Evolutionary conservation across 768 basidiomycete species (phyloP).

Genomic region (Lepiota subincarnata): DNA sequence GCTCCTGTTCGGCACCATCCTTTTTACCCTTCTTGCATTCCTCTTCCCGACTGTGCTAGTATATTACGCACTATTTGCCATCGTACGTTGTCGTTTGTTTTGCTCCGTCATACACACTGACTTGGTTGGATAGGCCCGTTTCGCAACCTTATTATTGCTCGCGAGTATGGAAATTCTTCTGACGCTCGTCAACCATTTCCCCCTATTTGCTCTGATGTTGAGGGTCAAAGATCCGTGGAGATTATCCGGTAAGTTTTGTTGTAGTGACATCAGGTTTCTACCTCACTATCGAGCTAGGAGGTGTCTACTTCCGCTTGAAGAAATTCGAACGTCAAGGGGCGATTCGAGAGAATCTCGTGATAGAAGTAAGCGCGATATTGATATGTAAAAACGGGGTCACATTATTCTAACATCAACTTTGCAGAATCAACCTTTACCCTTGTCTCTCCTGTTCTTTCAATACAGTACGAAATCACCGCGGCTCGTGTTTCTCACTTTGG

Average conservation of each 20-base stretch:
- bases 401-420: conserved; percentile 1
- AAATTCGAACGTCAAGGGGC: neutral
- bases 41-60: conserved; percentile 81
- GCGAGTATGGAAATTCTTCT: conserved; percentile 61
- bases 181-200: conserved; percentile 88
- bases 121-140: conserved; percentile 19
- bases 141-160: conserved; percentile 51
- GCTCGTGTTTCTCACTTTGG: neutral
- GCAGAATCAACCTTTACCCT: conserved; percentile 51
- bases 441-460: conserved; percentile 52
- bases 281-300: conserved; percentile 21
- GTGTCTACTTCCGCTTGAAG: conserved; percentile 15
- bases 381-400: neutral
- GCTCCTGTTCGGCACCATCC: conserved; percentile 87
- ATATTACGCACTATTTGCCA: conserved; percentile 81
- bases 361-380: conserved; percentile 25
- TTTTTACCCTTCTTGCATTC: conserved; percentile 80
- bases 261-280: neutral
- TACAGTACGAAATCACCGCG: conserved; percentile 40
- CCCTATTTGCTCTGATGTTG: conserved; percentile 84
- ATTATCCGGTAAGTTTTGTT: conserved; percentile 57
- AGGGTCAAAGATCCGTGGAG: conserved; percentile 79
- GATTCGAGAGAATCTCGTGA: conserved; percentile 21
- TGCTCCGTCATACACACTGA: conserved; percentile 42
- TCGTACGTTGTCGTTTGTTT: conserved; percentile 33